Evolutionary conservation across 2,329 filamentous ascomycete species (phyloP), one percentile per base, ranked within the genome.

Genomic region (Balansia obtecta): DNA sequence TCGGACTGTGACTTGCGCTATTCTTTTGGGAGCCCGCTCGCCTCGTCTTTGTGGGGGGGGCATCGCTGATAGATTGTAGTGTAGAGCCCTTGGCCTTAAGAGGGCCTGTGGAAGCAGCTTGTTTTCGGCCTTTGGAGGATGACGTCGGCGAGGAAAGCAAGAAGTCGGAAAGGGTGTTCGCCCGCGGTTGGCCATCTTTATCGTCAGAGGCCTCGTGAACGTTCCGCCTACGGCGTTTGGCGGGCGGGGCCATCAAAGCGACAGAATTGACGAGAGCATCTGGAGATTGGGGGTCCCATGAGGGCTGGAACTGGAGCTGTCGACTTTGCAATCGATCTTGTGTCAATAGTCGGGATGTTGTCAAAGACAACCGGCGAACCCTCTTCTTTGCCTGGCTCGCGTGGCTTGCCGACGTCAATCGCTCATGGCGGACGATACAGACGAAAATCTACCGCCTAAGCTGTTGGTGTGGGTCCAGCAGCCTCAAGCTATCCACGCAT

Each of bases 181-280:
- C 57, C 56, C 60, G 63, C 38, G 61, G 60, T 22, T 59, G 62
- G 49, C 75, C 71, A 55, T 76, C 71, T 55, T 77, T 73, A 55
- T 76, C 71, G 49, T 75, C 74, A 43, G 70, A 71, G 54, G 65
- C 65, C 48, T 72, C 69, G 53, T 79, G 64, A 58, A 76, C 65
- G 63, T 76, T 80, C 57, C 74, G 75, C 70, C 72, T 77, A 57
- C 74, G 75, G 63, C 79, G 75, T 68, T 79, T 79, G 62, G 75
- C 68, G 55, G 75, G 72, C 65, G 76, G 76, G 60, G 75, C 74
- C 77, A 81, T 81, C 58, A 66, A 57, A 60, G 64, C 61, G 41
- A 48, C n/a, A n/a, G 48, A 27, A 41, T n/a, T 30, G 55, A 57
- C 50, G 57, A 55, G 49, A 57, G 57, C 60, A 64, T 65, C 50